phyloP scores from a whole-genome alignment of 2,329 filamentous ascomycete species.

The Arachnomyces sp. region DNA sequence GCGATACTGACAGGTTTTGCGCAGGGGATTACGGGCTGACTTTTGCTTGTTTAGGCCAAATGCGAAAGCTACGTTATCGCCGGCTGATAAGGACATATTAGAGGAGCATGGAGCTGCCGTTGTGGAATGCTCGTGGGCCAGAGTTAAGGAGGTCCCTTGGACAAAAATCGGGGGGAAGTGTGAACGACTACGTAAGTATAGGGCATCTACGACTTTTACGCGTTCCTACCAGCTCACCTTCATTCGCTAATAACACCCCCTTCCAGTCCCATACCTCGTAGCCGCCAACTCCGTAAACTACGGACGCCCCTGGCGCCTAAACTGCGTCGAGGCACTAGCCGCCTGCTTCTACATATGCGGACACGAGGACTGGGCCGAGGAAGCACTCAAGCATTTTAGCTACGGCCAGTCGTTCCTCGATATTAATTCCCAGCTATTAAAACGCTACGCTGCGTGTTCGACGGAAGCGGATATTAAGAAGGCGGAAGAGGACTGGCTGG shows the following conservation, averaged over 20 bases:
- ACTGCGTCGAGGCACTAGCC: conserved; percentile 90
- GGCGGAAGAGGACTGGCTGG: conserved; percentile 80
- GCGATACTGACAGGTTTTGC: neutral
- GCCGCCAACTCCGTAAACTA: conserved; percentile 97
- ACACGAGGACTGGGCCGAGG: conserved; percentile 79
- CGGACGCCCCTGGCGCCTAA: conserved; percentile 86
- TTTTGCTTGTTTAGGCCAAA: conserved; percentile 52
- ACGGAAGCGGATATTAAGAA: conserved; percentile 76
- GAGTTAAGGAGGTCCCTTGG: conserved; percentile 87
- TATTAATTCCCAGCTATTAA: conserved; percentile 77
- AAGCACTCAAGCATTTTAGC: conserved; percentile 72
- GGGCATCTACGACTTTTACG: neutral
- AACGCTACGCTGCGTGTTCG: conserved; percentile 73
- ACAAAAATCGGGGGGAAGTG: conserved; percentile 85
- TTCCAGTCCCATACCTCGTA: conserved; percentile 77
- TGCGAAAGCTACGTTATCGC: conserved; percentile 74
- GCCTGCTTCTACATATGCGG: conserved; percentile 92
- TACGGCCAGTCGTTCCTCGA: conserved; percentile 84
- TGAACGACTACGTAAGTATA: conserved; percentile 57
- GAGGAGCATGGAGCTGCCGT: conserved; percentile 89
- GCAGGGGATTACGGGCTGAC: neutral
- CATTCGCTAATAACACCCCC: neutral
- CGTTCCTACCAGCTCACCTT: neutral
- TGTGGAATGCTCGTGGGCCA: conserved; percentile 94
- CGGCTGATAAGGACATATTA: conserved; percentile 71